Evolutionary conservation across 2,329 filamentous ascomycete genomes (phyloP), one percentile per base, ranked within the genome.

Genomic region (Pezicula neosporulosa): DNA sequence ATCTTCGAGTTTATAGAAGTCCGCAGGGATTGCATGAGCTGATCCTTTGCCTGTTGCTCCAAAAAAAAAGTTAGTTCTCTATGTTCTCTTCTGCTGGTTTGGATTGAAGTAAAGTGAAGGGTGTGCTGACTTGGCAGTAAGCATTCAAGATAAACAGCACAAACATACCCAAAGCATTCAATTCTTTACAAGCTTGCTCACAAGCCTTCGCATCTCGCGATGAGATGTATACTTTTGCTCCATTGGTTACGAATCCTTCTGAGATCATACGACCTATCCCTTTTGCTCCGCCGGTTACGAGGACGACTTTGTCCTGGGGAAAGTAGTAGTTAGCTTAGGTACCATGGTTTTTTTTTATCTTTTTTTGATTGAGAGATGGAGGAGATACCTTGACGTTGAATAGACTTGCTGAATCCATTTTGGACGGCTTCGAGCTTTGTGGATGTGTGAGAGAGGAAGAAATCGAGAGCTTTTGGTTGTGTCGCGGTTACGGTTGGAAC

Each of bases 211-310:
- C 82, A 30, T 86, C 85, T 21, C 82, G 77, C 6, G 82, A 86
- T 6, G 82, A 83, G 56, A 90, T 85, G 72, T 88, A 89, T 6
- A 89, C 86, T 56, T 80, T 86, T 52, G 80, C 78, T 51, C 83
- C 82, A 67, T 85, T 86, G 51, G 73, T 65, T n/a, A 86, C 75
- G 68, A 84, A 86, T 51, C 82, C 84, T 51, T 82, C 73, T 30
- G 81, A 79, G 56, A 87, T 87, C 83, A 87, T 87, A 53, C 78
- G 79, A 15, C 84, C 84, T 56, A 87, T 81, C 57, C 83, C 83
- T 63, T 85, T 80, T 43, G 76, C 78, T 48, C 77, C 77, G 56
- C 80, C 80, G 5, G 80, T 83, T 48, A 83, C 72, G 52, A 83
- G 74, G 59, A 81, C 77, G 48, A 80, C 76, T 70, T 83, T 83